phyloP scores from a whole-genome alignment of 2,329 filamentous ascomycete species.

The Verticillium nonalfalfae region DNA sequence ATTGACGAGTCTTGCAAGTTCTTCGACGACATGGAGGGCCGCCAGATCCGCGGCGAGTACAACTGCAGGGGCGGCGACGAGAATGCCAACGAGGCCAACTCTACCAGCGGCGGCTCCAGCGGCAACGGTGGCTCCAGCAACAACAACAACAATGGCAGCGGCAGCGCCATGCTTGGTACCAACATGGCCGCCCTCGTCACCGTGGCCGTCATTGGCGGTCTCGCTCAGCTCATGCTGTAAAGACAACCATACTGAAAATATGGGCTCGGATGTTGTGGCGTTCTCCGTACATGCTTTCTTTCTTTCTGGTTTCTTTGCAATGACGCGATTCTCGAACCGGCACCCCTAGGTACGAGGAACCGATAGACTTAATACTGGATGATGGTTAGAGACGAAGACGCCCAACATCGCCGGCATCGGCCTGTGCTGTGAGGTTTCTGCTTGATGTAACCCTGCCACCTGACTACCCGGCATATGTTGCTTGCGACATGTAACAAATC shows the following conservation, averaged over 20 bases:
- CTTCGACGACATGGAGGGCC: constrained; percentile 39
- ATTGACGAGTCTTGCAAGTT: constrained; percentile 48
- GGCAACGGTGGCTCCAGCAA: constrained; percentile 17
- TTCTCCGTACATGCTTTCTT: constrained; percentile 11
- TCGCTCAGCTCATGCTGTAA: constrained; percentile 47
- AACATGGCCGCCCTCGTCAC: constrained; percentile 41
- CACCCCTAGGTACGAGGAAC: constrained; percentile 29
- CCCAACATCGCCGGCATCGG: neutral
- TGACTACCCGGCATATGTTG: neutral
- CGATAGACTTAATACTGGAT: constrained; percentile 37
- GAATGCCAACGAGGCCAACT: constrained; percentile 39
- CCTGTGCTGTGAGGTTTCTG: neutral
- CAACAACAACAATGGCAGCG: constrained; percentile 28
- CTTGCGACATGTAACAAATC: neutral
- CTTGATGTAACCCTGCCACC: neutral
- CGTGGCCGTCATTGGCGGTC: constrained; percentile 37
- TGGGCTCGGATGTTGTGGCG: constrained; percentile 12
- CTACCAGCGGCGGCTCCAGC: constrained; percentile 18
- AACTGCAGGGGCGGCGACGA: constrained; percentile 45
- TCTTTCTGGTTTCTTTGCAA: constrained; percentile 7
- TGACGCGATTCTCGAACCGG: constrained; percentile 10
- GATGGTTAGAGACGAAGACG: constrained; percentile 15
- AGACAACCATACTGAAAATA: neutral
- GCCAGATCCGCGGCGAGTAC: constrained; percentile 39
- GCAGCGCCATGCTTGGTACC: constrained; percentile 36